Conservation (phyloP, 768 basidiomycete species). For the Lactarius pseudohatsudake region DNA sequence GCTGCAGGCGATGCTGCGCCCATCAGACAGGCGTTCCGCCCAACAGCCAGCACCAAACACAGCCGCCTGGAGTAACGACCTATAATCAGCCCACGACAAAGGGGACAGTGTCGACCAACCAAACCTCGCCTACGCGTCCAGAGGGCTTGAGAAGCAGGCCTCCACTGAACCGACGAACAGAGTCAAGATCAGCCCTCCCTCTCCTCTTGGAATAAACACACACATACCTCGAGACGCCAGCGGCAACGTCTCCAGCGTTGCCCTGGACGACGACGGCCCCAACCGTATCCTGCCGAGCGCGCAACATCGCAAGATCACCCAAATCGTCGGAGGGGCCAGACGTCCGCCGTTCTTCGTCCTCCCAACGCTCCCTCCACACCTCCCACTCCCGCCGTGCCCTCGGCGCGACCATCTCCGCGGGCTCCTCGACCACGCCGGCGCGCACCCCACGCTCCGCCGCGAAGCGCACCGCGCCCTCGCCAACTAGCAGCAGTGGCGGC, state of each 20-base stretch:
- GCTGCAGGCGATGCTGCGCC: constrained; percentile 60
- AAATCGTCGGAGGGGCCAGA: background rate
- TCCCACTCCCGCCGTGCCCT: constrained; percentile 55
- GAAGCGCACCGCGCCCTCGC: constrained; percentile 59
- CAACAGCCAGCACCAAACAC: constrained; percentile 76
- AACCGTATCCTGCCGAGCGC: constrained; percentile 68
- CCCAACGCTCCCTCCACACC: constrained; percentile 55
- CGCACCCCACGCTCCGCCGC: constrained; percentile 39
- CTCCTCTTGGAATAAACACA: background rate
- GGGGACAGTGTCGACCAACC: background rate
- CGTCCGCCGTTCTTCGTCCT: constrained; percentile 17
- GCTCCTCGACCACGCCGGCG: constrained; percentile 26
- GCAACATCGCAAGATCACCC: constrained; percentile 3
- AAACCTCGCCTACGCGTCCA: constrained; percentile 75
- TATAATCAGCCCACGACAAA: constrained; percentile 4
- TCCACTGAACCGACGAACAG: constrained; percentile 49
- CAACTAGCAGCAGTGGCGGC: constrained; percentile 65
- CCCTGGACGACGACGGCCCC: constrained; percentile 65
- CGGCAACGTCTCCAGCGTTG: constrained; percentile 46
- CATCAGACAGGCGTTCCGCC: constrained; percentile 45
- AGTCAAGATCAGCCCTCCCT: background rate
- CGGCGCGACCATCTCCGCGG: constrained; percentile 50
- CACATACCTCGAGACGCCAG: constrained; percentile 72
- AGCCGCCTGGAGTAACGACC: constrained; percentile 51
- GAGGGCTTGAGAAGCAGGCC: constrained; percentile 75